These are phyloP conservation scores for Collybia sp. DNA, from an alignment of 768 basidiomycete genomes.

Conservation along the genomic window DNA sequence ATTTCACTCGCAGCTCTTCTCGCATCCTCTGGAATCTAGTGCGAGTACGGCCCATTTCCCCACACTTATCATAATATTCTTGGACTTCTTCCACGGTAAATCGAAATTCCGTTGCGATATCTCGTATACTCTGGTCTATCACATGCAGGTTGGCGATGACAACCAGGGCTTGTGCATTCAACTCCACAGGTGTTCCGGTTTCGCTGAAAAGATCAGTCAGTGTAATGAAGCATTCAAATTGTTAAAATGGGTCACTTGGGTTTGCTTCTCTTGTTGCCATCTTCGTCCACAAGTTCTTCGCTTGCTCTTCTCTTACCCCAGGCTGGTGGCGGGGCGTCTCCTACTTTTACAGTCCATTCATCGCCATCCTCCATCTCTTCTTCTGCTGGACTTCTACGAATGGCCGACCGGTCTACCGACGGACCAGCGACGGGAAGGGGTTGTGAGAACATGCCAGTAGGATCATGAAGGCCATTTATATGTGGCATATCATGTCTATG, in stretches of 20 bases:
- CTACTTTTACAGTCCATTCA: constrained; percentile 64
- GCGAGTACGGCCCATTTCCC: constrained; percentile 65
- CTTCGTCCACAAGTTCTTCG: constrained; percentile 29
- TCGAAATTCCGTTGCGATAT: constrained; percentile 64
- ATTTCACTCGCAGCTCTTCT: constrained; percentile 33
- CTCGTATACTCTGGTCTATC: constrained; percentile 57
- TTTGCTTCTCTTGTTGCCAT: constrained; percentile 39
- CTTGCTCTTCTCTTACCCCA: constrained; percentile 63
- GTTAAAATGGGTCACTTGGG: constrained; percentile 26
- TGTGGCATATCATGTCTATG: constrained; percentile 7
- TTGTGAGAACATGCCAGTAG: constrained; percentile 12
- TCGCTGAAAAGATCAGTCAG: constrained; percentile 9
- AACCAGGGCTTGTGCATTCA: constrained; percentile 28
- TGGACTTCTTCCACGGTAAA: constrained; percentile 77
- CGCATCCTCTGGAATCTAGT: constrained; percentile 68
- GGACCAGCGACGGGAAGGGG: too few species aligned
- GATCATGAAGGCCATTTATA: constrained; percentile 10
- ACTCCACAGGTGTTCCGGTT: constrained; percentile 6
- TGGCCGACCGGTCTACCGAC: constrained; percentile 21
- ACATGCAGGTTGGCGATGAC: constrained; percentile 49
- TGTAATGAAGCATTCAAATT: constrained; percentile 4
- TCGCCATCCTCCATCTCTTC: constrained; percentile 64
- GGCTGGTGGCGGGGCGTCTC: constrained; percentile 54
- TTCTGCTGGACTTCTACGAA: constrained; percentile 45
- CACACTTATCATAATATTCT: constrained; percentile 71